A percentile compares a stretch with the other conserved stretches of the same genome.
Conservation (phyloP, 2,329 filamentous ascomycete species). For the Tolypocladium endophyticum region DNA sequence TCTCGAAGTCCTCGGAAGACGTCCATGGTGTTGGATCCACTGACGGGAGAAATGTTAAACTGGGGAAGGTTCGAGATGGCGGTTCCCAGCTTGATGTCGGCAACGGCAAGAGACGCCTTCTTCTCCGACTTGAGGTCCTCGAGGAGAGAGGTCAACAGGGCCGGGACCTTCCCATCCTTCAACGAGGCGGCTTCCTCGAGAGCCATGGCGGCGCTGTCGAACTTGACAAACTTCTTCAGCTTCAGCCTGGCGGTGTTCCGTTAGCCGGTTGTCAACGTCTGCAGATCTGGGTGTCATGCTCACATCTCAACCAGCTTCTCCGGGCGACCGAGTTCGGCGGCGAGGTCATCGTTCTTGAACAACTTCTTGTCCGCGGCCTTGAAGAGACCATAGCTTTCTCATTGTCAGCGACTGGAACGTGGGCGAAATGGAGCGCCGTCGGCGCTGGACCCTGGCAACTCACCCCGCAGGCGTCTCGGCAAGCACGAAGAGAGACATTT, state of each 20-base stretch:
- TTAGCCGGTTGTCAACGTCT: background rate
- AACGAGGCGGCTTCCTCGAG: constrained; percentile 83
- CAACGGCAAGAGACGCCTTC: constrained; percentile 88
- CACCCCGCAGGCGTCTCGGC: constrained; percentile 81
- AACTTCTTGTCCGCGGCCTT: constrained; percentile 99
- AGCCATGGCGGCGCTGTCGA: constrained; percentile 83
- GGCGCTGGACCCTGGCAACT: constrained; percentile 19
- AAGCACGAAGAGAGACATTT: constrained; percentile 85
- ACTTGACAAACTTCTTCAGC: constrained; percentile 95
- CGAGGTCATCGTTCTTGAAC: constrained; percentile 74
- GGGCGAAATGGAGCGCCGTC: background rate
- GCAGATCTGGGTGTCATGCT: constrained; percentile 25
- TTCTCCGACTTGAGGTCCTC: constrained; percentile 93
- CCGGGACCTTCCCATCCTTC: constrained; percentile 89
- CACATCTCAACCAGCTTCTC: constrained; percentile 82
- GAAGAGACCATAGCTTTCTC: constrained; percentile 87
- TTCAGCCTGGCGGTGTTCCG: constrained; percentile 54
- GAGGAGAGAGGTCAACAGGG: constrained; percentile 71
- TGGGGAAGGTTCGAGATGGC: constrained; percentile 87
- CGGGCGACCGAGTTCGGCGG: constrained; percentile 62
- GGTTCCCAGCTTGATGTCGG: constrained; percentile 83
- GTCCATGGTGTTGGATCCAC: constrained; percentile 51
- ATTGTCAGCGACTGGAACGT: constrained; percentile 16
- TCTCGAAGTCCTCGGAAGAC: constrained; percentile 91
- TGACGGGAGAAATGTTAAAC: constrained; percentile 75